Evolutionary conservation across 768 basidiomycete species (phyloP).

Genomic region (Rickenella mellea): DNA sequence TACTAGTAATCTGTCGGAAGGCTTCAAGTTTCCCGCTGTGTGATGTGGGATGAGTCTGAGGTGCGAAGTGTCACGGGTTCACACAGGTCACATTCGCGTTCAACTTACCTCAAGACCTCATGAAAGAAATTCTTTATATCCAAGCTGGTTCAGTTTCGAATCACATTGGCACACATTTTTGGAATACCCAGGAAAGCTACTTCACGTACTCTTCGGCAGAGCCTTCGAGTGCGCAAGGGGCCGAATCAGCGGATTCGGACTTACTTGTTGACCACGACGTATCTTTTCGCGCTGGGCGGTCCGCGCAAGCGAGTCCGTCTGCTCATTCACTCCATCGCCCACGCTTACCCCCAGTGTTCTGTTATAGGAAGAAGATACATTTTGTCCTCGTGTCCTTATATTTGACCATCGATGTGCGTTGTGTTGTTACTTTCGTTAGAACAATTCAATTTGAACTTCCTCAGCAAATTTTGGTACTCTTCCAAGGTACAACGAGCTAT

Average conservation of each 20-base stretch:
- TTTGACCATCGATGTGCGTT: slow-evolving; percentile 59
- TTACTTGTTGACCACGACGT: slow-evolving; percentile 39
- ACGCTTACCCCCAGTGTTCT: neutral
- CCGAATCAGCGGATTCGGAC: slow-evolving; percentile 22
- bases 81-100: too few species aligned
- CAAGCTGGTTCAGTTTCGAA: slow-evolving; percentile 65
- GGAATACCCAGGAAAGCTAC: slow-evolving; percentile 74
- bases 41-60: too few species aligned
- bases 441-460: slow-evolving; percentile 4
- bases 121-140: slow-evolving; percentile 75
- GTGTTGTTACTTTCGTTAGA: neutral
- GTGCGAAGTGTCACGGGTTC: too few species aligned
- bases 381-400: slow-evolving; percentile 54
- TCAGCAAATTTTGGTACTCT: slow-evolving; percentile 62
- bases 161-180: slow-evolving; percentile 67
- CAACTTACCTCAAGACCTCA: slow-evolving; percentile 14
- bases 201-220: too few species aligned
- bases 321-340: neutral
- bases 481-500: slow-evolving; percentile 30
- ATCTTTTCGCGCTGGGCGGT: slow-evolving; percentile 58
- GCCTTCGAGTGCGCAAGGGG: too few species aligned
- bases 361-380: slow-evolving; percentile 32
- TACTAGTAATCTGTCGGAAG: too few species aligned
- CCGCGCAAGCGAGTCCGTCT: slow-evolving; percentile 35
- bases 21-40: too few species aligned